A percentile compares a stretch with the other conserved stretches of the same genome.
Evolutionary conservation across 495 filamentous ascomycete species (phyloP).

Genomic region (Parachaetomium inaequale): DNA sequence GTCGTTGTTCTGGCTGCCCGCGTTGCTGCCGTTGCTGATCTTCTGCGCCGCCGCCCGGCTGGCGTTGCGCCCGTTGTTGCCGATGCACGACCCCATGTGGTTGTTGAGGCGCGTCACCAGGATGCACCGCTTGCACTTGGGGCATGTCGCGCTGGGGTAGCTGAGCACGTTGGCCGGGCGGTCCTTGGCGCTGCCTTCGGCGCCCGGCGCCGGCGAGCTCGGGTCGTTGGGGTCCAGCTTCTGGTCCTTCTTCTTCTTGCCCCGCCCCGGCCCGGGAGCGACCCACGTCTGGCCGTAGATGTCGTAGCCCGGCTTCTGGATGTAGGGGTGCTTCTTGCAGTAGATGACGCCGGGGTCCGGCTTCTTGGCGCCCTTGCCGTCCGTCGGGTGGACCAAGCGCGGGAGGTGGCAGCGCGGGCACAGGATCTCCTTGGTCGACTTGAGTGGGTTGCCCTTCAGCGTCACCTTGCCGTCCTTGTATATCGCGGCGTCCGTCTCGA

Average conservation of each 20-base stretch:
- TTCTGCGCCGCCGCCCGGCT: constrained; percentile 57
- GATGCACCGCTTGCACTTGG: constrained; percentile 53
- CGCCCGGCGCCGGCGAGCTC: constrained; percentile 46
- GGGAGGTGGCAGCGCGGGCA: constrained; percentile 66
- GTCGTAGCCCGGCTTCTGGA: constrained; percentile 69
- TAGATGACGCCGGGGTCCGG: constrained; percentile 63
- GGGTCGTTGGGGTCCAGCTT: constrained; percentile 45
- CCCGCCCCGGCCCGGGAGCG: constrained; percentile 48
- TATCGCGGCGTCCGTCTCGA: constrained; percentile 67
- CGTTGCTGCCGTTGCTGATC: constrained; percentile 50
- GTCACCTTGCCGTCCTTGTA: constrained; percentile 69
- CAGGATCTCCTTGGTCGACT: constrained; percentile 65
- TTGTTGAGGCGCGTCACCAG: constrained; percentile 59
- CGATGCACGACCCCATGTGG: constrained; percentile 78
- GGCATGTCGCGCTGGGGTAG: constrained; percentile 58
- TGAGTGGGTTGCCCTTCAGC: constrained; percentile 72
- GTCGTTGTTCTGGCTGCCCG: constrained; percentile 46
- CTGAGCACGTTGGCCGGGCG: constrained; percentile 53
- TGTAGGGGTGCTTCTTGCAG: constrained; percentile 72
- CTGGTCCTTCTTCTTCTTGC: constrained; percentile 62
- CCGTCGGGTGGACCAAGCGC: constrained; percentile 59
- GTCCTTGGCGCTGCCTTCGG: constrained; percentile 47
- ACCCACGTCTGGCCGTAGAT: constrained; percentile 77
- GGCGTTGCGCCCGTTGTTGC: constrained; percentile 65
- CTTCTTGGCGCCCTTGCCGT: constrained; percentile 56